phyloP scores from a whole-genome alignment of 306 rosid species.

The Acacia crassicarpa region DNA sequence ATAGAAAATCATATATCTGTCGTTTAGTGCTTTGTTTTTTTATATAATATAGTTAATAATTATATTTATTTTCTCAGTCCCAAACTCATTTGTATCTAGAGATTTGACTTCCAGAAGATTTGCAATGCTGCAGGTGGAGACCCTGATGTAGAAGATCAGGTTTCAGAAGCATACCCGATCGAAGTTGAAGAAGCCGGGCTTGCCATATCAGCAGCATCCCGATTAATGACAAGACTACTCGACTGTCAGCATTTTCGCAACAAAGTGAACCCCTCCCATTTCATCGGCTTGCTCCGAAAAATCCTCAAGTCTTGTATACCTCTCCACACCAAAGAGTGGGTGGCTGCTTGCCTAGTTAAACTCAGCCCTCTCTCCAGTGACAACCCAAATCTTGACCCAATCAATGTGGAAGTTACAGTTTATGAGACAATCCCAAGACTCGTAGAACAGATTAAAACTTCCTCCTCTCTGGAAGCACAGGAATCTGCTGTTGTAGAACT shows the following conservation, averaged over 20 bases:
- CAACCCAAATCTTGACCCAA: constrained; percentile 39
- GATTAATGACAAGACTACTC: constrained; percentile 65
- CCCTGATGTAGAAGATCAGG: constrained; percentile 54
- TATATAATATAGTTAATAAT: neutral
- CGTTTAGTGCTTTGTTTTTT: too few species aligned
- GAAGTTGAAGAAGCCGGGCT: constrained; percentile 89
- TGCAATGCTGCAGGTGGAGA: constrained; percentile 41
- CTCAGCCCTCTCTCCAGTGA: constrained; percentile 61
- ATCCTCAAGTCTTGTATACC: constrained; percentile 71
- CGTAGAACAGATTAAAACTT: constrained; percentile 60
- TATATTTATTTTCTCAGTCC: neutral
- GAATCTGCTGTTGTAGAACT: constrained; percentile 78
- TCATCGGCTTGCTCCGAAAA: constrained; percentile 56
- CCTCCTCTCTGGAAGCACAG: constrained; percentile 53
- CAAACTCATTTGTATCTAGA: neutral
- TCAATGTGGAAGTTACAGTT: constrained; percentile 71
- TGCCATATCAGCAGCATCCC: constrained; percentile 84
- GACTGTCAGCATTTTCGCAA: constrained; percentile 47
- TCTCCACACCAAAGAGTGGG: constrained; percentile 71
- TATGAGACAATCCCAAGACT: constrained; percentile 87
- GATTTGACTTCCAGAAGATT: constrained; percentile 1
- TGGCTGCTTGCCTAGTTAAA: constrained; percentile 80
- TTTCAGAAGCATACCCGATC: constrained; percentile 56
- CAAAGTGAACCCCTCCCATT: constrained; percentile 49
- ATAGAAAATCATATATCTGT: neutral